phyloP scores from a whole-genome alignment of 352 stramenopile species.

The Globisporangium paddicum region DNA sequence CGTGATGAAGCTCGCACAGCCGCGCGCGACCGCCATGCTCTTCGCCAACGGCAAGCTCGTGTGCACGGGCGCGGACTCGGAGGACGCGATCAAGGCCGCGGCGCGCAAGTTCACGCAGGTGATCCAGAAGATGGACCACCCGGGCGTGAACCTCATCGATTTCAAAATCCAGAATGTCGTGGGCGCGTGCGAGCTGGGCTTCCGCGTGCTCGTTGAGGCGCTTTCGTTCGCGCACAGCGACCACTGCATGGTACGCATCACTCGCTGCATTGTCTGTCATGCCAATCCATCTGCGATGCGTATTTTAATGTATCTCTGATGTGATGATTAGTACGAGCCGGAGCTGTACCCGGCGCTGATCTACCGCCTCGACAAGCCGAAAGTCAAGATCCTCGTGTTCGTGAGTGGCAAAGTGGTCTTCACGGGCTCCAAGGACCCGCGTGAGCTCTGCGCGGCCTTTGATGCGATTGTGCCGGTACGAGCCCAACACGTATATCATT shows the following conservation, averaged over 20 bases:
- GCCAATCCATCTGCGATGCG: too few species aligned
- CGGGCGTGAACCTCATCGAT: slow-evolving; percentile 81
- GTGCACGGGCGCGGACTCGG: slow-evolving; percentile 64
- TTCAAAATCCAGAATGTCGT: slow-evolving; percentile 88
- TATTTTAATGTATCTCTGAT: too few species aligned
- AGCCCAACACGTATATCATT: neutral
- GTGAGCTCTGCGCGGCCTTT: slow-evolving; percentile 81
- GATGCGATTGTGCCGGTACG: slow-evolving; percentile 71
- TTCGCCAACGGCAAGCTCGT: slow-evolving; percentile 84
- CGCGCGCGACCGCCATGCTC: slow-evolving; percentile 76
- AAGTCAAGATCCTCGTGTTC: slow-evolving; percentile 99
- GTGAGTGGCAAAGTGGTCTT: slow-evolving; percentile 98
- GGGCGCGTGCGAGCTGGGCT: slow-evolving; percentile 59
- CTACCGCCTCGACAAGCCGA: slow-evolving; percentile 95
- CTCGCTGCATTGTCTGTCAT: too few species aligned
- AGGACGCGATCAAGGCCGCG: slow-evolving; percentile 70
- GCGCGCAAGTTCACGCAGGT: slow-evolving; percentile 79
- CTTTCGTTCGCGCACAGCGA: slow-evolving; percentile 75
- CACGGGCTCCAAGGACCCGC: slow-evolving; percentile 89
- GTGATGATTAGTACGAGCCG: slow-evolving; percentile 90
- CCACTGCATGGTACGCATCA: slow-evolving; percentile 59
- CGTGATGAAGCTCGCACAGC: slow-evolving; percentile 70
- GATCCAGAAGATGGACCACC: slow-evolving; percentile 85
- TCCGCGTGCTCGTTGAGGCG: slow-evolving; percentile 77
- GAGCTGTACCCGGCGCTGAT: slow-evolving; percentile 99